Evolutionary conservation across 805 yeast species (phyloP).

Genomic region (Spathaspora arborariae): DNA sequence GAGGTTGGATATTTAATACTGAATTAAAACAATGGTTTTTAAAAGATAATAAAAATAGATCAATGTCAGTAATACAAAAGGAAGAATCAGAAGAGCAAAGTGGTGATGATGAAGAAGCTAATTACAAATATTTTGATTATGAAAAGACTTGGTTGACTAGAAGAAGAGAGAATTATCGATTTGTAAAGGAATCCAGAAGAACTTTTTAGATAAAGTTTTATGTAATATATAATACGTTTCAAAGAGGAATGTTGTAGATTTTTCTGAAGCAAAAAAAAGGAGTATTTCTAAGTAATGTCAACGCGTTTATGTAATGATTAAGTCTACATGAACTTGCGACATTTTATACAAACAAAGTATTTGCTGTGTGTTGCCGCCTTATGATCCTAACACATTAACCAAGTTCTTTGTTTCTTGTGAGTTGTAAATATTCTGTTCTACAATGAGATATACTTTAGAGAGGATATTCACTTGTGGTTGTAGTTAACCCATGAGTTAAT

Average conservation of each 20-base stretch:
- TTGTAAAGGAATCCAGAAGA: slow-evolving; percentile 28
- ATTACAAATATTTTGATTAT: slow-evolving; percentile 82
- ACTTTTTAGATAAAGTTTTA: slow-evolving; percentile 13
- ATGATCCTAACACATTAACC: too few species aligned
- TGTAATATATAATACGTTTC: background rate
- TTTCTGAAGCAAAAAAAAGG: too few species aligned
- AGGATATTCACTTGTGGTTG: too few species aligned
- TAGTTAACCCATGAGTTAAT: too few species aligned
- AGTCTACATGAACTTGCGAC: too few species aligned
- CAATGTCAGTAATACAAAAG: slow-evolving; percentile 17
- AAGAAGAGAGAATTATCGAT: slow-evolving; percentile 37
- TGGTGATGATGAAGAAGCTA: slow-evolving; percentile 30
- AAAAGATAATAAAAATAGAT: slow-evolving; percentile 49
- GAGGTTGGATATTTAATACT: slow-evolving; percentile 81
- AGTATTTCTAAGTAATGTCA: too few species aligned
- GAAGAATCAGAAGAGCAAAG: slow-evolving; percentile 10
- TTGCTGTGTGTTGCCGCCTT: too few species aligned
- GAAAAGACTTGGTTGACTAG: slow-evolving; percentile 54
- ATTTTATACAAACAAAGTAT: too few species aligned
- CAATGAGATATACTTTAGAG: too few species aligned
- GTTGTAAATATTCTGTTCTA: too few species aligned
- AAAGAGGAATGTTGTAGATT: background rate
- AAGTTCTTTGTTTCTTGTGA: too few species aligned
- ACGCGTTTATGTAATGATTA: too few species aligned
- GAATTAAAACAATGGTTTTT: slow-evolving; percentile 79